Evolutionary conservation across 2,329 filamentous ascomycete species (phyloP).

Genomic region (Fonsecaea nubica): DNA sequence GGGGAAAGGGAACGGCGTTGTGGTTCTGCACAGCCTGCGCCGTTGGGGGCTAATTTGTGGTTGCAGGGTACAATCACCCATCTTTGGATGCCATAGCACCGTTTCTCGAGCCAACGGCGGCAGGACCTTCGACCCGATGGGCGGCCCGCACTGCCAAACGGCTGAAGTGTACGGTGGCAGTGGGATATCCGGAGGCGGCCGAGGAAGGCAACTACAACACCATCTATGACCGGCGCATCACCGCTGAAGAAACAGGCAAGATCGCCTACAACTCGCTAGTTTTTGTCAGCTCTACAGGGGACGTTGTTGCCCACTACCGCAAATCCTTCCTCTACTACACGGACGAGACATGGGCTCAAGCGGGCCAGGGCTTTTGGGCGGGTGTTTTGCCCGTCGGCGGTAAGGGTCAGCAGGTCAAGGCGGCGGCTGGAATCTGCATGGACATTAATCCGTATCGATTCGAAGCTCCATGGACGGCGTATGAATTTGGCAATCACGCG

Average conservation of each 20-base stretch:
- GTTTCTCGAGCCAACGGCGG: conserved; percentile 64
- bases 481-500: conserved; percentile 66
- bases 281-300: conserved; percentile 61
- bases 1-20: not conserved
- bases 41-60: conserved; percentile 22
- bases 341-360: conserved; percentile 68
- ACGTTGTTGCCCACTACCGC: conserved; percentile 65
- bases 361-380: conserved; percentile 51
- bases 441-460: conserved; percentile 69
- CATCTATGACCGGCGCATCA: conserved; percentile 35
- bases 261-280: conserved; percentile 64
- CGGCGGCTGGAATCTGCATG: conserved; percentile 59
- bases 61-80: conserved; percentile 67
- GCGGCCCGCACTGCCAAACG: conserved; percentile 61
- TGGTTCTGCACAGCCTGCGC: conserved; percentile 12
- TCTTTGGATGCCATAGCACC: conserved; percentile 63
- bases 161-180: conserved; percentile 65
- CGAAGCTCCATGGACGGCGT: conserved; percentile 62
- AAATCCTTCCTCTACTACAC: conserved; percentile 72
- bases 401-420: conserved; percentile 45
- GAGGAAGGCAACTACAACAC: conserved; percentile 39
- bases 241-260: conserved; percentile 30
- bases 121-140: conserved; percentile 64
- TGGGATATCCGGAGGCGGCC: conserved; percentile 66
- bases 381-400: conserved; percentile 42